A percentile compares a stretch with the other conserved stretches of the same genome.
Evolutionary conservation across 192 early-diverging fungal species (phyloP).

Genomic region (Tieghemiomyces parasiticus): DNA sequence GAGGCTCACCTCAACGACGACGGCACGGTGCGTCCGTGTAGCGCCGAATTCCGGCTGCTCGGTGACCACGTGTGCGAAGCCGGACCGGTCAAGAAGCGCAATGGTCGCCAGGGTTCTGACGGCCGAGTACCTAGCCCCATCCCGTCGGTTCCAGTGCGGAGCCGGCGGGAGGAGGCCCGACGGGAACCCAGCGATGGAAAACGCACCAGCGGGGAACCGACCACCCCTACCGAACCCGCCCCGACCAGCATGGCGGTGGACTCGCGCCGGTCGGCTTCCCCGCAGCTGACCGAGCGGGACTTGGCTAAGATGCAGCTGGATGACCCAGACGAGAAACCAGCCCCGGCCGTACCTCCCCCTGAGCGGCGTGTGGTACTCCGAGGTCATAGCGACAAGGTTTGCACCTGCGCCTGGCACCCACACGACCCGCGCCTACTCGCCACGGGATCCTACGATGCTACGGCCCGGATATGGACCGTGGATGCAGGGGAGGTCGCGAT

Average conservation of each 20-base stretch:
- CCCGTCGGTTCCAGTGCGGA: neutral
- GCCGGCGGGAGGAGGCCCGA: neutral
- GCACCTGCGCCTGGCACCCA: slow-evolving; percentile 60
- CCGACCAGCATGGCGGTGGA: neutral
- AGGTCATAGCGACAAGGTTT: slow-evolving; percentile 46
- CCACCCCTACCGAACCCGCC: neutral
- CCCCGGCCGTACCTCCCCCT: neutral
- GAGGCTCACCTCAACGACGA: slow-evolving; percentile 58
- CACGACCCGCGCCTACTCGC: slow-evolving; percentile 37
- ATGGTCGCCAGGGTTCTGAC: neutral
- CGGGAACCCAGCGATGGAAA: neutral
- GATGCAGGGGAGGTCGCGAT: slow-evolving; percentile 29
- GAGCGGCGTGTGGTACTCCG: slow-evolving; percentile 30
- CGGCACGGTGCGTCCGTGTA: slow-evolving; percentile 13
- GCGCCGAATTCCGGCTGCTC: neutral
- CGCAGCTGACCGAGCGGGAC: neutral
- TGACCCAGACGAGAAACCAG: neutral
- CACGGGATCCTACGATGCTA: slow-evolving; percentile 61
- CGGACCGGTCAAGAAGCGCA: neutral
- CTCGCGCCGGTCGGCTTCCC: neutral
- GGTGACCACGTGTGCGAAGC: neutral
- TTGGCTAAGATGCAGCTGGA: slow-evolving; percentile 10
- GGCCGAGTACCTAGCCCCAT: neutral
- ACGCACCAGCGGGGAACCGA: neutral
- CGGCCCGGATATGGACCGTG: slow-evolving; percentile 59